Percentiles rank a stretch among this genome's conserved stretches.
These are phyloP conservation scores for Tremella fuciformis DNA, from an alignment of 768 basidiomycete genomes.

Conservation along the genomic window DNA sequence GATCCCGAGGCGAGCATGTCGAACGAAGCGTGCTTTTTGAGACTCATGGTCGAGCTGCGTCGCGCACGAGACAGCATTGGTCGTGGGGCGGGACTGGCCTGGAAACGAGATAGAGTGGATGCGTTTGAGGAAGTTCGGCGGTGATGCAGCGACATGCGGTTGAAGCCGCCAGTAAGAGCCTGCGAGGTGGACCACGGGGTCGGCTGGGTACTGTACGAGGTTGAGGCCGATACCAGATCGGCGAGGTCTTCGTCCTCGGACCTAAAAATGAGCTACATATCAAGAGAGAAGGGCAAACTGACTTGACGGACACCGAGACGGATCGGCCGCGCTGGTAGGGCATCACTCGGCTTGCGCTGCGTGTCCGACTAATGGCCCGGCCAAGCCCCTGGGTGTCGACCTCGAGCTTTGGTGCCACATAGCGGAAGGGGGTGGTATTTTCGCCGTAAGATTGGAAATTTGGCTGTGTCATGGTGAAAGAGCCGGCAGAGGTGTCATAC, in stretches of 20 bases:
- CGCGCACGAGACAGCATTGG: conserved; percentile 26
- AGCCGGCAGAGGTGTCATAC: not conserved
- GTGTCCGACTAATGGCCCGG: conserved; percentile 8
- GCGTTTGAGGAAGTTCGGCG: conserved; percentile 20
- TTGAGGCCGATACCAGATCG: not conserved
- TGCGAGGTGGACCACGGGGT: conserved; percentile 21
- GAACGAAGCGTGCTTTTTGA: conserved; percentile 9
- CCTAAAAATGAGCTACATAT: conserved; percentile 15
- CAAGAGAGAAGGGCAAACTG: conserved; percentile 2
- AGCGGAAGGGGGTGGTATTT: conserved; percentile 8
- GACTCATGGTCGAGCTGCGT: conserved; percentile 17
- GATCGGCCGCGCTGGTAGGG: conserved; percentile 33
- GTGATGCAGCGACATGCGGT: conserved; percentile 28
- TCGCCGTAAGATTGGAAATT: not conserved
- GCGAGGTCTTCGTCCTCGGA: conserved; percentile 24
- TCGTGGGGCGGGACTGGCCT: conserved; percentile 5
- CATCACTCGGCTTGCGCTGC: conserved; percentile 22
- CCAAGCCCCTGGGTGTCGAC: conserved; percentile 28
- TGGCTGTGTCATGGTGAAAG: not conserved
- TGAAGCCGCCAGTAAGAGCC: conserved; percentile 11
- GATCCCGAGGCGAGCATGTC: not conserved
- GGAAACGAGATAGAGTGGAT: conserved; percentile 5
- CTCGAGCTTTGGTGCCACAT: conserved; percentile 19
- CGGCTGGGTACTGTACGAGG: not conserved
- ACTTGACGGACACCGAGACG: conserved; percentile 28